Evolutionary conservation across 257 asterid species (phyloP).

Genomic region (Sherardia arvensis): DNA sequence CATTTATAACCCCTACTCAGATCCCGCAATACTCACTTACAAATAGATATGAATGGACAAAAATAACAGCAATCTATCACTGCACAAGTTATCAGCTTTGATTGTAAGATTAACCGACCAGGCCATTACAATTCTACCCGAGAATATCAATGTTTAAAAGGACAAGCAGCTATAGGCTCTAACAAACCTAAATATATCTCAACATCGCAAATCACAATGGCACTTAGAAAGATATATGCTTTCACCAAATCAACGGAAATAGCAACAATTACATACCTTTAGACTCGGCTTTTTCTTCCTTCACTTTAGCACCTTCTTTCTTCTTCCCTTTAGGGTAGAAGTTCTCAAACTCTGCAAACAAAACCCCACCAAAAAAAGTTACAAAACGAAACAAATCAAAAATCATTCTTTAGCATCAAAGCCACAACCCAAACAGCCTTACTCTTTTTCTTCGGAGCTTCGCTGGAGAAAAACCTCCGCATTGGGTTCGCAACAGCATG

Average conservation of each 20-base stretch:
- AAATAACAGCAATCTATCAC: neutral
- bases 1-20: neutral
- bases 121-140: neutral
- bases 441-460: slow-evolving; percentile 71
- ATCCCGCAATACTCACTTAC: neutral
- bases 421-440: slow-evolving; percentile 13
- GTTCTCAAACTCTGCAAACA: slow-evolving; percentile 49
- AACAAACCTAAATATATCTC: neutral
- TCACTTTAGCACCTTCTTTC: slow-evolving; percentile 44
- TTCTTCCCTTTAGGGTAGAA: slow-evolving; percentile 47
- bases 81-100: neutral
- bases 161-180: neutral
- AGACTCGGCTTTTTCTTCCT: slow-evolving; percentile 49
- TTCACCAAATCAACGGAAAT: neutral
- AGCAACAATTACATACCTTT: slow-evolving; percentile 30
- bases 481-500: slow-evolving; percentile 29
- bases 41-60: neutral
- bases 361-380: neutral
- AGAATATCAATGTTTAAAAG: neutral
- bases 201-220: neutral
- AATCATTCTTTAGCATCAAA: slow-evolving; percentile 3
- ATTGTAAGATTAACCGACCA: neutral
- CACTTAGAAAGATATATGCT: neutral
- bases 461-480: slow-evolving; percentile 47
- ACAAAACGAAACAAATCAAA: neutral